phyloP scores from a whole-genome alignment of 2,329 filamentous ascomycete genomes.

The Neobulgaria alba region DNA sequence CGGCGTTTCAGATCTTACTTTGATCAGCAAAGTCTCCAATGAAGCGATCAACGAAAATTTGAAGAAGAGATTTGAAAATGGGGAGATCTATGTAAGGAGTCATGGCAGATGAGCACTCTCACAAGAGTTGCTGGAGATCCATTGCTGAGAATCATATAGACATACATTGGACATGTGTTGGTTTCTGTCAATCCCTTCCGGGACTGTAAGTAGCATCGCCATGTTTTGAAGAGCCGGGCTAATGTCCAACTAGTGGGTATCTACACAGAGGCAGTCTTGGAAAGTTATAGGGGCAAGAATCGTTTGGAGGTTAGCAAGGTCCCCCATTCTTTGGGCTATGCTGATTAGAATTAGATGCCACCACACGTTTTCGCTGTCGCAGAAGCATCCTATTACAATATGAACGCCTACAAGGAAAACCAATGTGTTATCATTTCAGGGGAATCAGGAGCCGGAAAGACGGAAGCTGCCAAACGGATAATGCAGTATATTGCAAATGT shows the following conservation, averaged over 20 bases:
- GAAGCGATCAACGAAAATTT: slow-evolving; percentile 99
- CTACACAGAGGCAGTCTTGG: slow-evolving; percentile 89
- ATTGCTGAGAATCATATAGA: slow-evolving; percentile 39
- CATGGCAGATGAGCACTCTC: background rate
- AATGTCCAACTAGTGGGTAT: slow-evolving; percentile 61
- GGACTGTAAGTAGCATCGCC: slow-evolving; percentile 49
- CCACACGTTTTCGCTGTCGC: slow-evolving; percentile 97
- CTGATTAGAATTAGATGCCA: slow-evolving; percentile 44
- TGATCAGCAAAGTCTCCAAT: slow-evolving; percentile 98
- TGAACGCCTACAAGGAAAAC: slow-evolving; percentile 99
- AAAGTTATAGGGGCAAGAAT: slow-evolving; percentile 95
- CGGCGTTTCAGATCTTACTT: slow-evolving; percentile 91
- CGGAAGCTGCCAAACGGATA: slow-evolving; percentile 93
- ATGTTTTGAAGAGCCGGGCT: slow-evolving; percentile 23
- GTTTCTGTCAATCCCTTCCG: slow-evolving; percentile 98
- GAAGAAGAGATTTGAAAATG: slow-evolving; percentile 95
- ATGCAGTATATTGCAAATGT: slow-evolving; percentile 99
- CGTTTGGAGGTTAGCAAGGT: slow-evolving; percentile 59
- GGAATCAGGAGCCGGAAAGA: slow-evolving; percentile 97
- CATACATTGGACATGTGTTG: slow-evolving; percentile 98
- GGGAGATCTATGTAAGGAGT: slow-evolving; percentile 72
- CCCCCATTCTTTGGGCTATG: background rate
- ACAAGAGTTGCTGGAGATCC: background rate
- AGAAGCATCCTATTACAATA: slow-evolving; percentile 96
- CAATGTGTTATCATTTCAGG: slow-evolving; percentile 99